phyloP scores from a whole-genome alignment of 176 grass and related monocot genomes.

The Rhynchospora breviuscula region DNA sequence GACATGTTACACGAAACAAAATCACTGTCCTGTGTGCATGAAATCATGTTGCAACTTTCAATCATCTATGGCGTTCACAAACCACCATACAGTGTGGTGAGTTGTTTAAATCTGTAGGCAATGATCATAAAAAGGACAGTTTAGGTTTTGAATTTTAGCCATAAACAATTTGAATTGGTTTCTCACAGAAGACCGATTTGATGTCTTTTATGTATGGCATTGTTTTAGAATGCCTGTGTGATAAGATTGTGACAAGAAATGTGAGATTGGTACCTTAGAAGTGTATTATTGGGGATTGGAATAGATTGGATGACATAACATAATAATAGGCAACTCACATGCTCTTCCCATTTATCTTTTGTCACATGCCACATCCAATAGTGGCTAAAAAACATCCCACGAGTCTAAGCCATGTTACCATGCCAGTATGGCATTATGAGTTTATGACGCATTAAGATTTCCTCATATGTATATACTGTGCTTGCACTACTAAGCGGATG shows the following conservation, averaged over 20 bases:
- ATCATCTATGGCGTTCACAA: too few relatives aligned
- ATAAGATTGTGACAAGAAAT: neutral
- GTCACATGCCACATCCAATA: neutral
- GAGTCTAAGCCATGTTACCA: neutral
- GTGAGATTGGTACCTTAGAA: too few relatives aligned
- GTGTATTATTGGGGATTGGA: too few relatives aligned
- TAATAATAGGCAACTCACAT: constrained; percentile 9
- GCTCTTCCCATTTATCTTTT: neutral
- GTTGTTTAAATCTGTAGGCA: too few relatives aligned
- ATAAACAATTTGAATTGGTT: neutral
- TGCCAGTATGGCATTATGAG: neutral
- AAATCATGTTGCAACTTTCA: neutral
- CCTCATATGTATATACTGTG: too few relatives aligned
- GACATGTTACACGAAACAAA: neutral
- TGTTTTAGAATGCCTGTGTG: neutral
- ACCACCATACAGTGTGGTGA: too few relatives aligned
- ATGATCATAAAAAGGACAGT: too few relatives aligned
- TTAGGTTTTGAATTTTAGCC: too few relatives aligned
- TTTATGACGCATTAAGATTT: neutral
- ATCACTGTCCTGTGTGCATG: neutral
- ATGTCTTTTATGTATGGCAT: neutral
- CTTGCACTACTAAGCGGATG: too few relatives aligned
- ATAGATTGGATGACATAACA: neutral
- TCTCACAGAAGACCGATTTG: neutral
- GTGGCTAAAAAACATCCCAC: neutral